Conservation (phyloP, 345 rosid species). For the Populus pruinosa region DNA sequence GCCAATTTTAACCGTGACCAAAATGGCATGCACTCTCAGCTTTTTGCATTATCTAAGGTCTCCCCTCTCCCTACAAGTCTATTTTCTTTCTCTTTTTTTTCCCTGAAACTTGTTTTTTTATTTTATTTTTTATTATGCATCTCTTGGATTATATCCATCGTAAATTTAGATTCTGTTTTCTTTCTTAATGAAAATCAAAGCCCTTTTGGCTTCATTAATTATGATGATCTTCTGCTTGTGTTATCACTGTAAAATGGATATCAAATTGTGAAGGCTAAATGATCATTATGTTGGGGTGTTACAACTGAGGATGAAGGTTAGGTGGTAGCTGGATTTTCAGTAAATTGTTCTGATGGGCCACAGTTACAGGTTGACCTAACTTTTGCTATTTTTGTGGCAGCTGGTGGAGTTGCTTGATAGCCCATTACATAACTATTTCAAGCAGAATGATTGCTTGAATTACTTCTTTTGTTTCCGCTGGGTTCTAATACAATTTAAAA, state of each 20-base stretch:
- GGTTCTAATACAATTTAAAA: slow-evolving; percentile 90
- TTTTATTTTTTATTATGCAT: not conserved
- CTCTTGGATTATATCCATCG: not conserved
- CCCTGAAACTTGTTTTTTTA: not conserved
- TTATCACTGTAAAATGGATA: not conserved
- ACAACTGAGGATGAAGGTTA: not conserved
- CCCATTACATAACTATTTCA: slow-evolving; percentile 85
- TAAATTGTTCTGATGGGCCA: not conserved
- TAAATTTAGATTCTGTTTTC: not conserved
- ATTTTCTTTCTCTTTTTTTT: not conserved
- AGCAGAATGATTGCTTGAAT: slow-evolving; percentile 95
- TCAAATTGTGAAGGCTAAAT: not conserved
- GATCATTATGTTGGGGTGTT: not conserved
- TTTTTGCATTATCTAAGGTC: slow-evolving; percentile 94
- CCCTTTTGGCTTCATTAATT: not conserved
- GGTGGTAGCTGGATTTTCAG: not conserved
- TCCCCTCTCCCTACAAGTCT: slow-evolving; percentile 1
- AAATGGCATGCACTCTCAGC: slow-evolving; percentile 97
- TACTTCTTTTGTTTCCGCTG: slow-evolving; percentile 99
- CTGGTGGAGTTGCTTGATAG: slow-evolving; percentile 85
- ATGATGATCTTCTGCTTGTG: not conserved
- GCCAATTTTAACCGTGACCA: slow-evolving; percentile 98
- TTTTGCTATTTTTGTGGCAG: slow-evolving; percentile 41
- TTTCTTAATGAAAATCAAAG: not conserved
- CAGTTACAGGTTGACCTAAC: slow-evolving; percentile 2